Evolutionary conservation across 495 filamentous ascomycete species (phyloP), one percentile per base, ranked within the genome.

Genomic region (Lasiosphaeria miniovina): DNA sequence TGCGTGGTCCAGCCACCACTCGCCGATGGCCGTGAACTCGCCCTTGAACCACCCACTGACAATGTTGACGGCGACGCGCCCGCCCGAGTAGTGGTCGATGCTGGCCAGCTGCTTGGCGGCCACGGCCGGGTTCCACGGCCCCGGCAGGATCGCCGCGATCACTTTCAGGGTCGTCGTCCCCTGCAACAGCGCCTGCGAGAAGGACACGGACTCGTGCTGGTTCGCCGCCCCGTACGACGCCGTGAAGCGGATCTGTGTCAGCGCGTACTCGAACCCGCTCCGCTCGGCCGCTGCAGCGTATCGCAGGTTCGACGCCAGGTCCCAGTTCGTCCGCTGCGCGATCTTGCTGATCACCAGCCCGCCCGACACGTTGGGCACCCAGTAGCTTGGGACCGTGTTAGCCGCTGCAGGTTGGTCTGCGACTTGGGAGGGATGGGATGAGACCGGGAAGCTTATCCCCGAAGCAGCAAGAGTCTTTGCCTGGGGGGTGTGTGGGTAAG

Each of bases 1-100:
- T 15, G 69, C 75, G 57, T 81, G 77, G 48, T 80, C 78, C 12
- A 81, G 70, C 77, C 78, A 79, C 77, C 77, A 81, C 66, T 81
- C 74, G 14, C 77, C 76, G 54, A 81, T 76, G 52, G 71, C 69
- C 6, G 74, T 77, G 57, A 81, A 80, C 61, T 80, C 78, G 56
- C 69, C 68, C 65, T 80, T 81, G 65, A 80, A 79, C 76, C 77
- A 81, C 38, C 78, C 78, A 33, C 71, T 75, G 9, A 80, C 77
- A 14, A 81, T 70, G 61, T 80, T 80, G 41, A 81, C 75, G 9
- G 77, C 73, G 58, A 78, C 71, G 31, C 76, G 72, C 32, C 77
- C 78, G 49, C 75, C 69, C 40, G 69, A 69, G 52, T 80, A 81
- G 49, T 79, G 62, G 61, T 81, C 78, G 65, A 80, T 80, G 60